Percentiles rank a stretch among this genome's conserved stretches.
phyloP scores from a whole-genome alignment of 2,329 filamentous ascomycete species.

The Pseudopithomyces maydicus region DNA sequence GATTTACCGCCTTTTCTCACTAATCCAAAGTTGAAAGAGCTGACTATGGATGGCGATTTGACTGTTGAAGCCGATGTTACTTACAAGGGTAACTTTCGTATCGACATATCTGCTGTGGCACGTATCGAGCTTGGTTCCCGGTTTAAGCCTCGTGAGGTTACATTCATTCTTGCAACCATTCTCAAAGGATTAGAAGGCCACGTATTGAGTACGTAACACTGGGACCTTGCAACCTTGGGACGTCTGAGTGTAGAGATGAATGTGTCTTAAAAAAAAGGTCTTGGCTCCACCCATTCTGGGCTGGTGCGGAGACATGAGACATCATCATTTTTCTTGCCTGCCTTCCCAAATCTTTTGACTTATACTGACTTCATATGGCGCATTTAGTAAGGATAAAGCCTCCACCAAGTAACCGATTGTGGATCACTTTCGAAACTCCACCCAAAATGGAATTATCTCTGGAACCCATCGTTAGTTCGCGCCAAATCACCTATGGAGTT shows the following conservation, averaged over 20 bases:
- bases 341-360: neutral
- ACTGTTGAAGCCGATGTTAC: conserved; percentile 84
- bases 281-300: neutral
- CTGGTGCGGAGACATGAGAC: neutral
- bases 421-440: conserved; percentile 93
- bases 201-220: conserved; percentile 55
- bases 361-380: neutral
- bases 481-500: conserved; percentile 92
- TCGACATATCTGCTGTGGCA: conserved; percentile 91
- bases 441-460: conserved; percentile 94
- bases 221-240: too few species aligned
- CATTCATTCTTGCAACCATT: conserved; percentile 83
- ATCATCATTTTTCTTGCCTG: neutral
- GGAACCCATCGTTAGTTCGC: conserved; percentile 91
- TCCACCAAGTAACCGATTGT: conserved; percentile 92
- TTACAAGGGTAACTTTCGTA: conserved; percentile 85
- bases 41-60: conserved; percentile 90
- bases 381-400: conserved; percentile 78
- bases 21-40: conserved; percentile 83
- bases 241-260: neutral
- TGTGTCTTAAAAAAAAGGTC: neutral
- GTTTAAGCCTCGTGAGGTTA: conserved; percentile 89
- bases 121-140: conserved; percentile 87
- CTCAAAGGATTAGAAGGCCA: conserved; percentile 87
- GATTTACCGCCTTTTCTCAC: conserved; percentile 87